Conservation (phyloP, 306 rosid genomes). For the Corylus americana region DNA sequence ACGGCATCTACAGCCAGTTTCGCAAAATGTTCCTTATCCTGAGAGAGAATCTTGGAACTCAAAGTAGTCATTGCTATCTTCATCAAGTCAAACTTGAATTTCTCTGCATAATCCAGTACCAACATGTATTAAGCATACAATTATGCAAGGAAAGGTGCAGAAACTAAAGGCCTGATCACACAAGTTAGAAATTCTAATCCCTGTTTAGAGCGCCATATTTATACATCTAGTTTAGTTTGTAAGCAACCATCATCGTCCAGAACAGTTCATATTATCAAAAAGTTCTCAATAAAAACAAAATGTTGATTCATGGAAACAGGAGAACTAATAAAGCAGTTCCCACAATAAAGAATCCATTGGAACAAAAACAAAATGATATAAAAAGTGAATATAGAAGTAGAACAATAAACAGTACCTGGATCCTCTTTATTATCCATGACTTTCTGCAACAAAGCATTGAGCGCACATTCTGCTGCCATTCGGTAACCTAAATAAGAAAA, state of each 20-base stretch:
- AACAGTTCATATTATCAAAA: not conserved
- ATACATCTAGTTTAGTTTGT: not conserved
- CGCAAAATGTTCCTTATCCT: slow-evolving; percentile 93
- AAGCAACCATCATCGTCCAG: not conserved
- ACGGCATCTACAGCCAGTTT: slow-evolving; percentile 95
- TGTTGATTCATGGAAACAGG: not conserved
- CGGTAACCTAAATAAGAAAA: slow-evolving; percentile 67
- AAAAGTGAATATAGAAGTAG: not conserved
- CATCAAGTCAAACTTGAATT: slow-evolving; percentile 86
- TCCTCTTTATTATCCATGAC: slow-evolving; percentile 86
- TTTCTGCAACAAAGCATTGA: slow-evolving; percentile 67
- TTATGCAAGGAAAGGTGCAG: not conserved
- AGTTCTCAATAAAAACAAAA: not conserved
- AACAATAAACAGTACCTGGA: slow-evolving; percentile 46
- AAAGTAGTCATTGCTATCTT: slow-evolving; percentile 95
- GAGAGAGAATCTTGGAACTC: slow-evolving; percentile 97
- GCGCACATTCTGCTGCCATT: slow-evolving; percentile 95
- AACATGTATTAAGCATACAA: slow-evolving; percentile 16
- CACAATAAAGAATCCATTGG: not conserved
- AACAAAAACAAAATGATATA: not conserved
- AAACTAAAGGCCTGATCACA: not conserved
- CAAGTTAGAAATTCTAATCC: not conserved
- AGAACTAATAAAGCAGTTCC: not conserved
- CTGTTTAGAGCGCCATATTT: not conserved
- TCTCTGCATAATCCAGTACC: slow-evolving; percentile 51